These are phyloP conservation scores for Acrodontium crateriforme DNA, from an alignment of 2,329 filamentous ascomycete species.

Conservation along the genomic window DNA sequence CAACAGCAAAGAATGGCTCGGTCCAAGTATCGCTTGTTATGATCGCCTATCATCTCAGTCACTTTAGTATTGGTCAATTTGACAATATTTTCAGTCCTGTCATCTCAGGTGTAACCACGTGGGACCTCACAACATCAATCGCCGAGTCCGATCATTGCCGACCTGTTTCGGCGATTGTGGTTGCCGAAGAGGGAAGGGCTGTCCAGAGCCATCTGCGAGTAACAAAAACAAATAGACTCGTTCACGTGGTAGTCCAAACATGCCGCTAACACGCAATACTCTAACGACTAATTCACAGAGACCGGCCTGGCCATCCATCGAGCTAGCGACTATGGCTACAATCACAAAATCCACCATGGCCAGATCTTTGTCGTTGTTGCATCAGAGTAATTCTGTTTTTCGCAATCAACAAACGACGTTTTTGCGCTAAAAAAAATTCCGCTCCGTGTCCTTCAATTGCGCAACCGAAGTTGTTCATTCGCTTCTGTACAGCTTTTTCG, in stretches of 20 bases:
- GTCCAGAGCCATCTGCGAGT: constrained; percentile 7
- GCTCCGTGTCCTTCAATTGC: constrained; percentile 40
- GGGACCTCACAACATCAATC: constrained; percentile 32
- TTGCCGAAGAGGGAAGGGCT: constrained; percentile 10
- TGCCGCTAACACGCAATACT: constrained; percentile 24
- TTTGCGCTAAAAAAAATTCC: constrained; percentile 34
- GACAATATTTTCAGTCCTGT: constrained; percentile 26
- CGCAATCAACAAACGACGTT: too few relatives aligned
- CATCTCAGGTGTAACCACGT: constrained; percentile 29
- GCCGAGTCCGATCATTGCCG: constrained; percentile 23
- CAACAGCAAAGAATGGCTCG: constrained; percentile 5
- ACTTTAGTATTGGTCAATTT: constrained; percentile 18
- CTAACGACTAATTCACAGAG: constrained; percentile 29
- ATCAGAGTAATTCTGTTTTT: too few relatives aligned
- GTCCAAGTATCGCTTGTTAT: constrained; percentile 1
- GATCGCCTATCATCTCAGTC: constrained; percentile 10
- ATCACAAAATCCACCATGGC: constrained; percentile 11
- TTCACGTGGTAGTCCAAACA: constrained; percentile 31
- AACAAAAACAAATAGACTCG: constrained; percentile 11
- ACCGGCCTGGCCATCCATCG: constrained; percentile 43
- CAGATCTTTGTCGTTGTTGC: constrained; percentile 20
- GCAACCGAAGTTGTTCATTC: constrained; percentile 33
- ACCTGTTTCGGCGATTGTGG: constrained; percentile 23
- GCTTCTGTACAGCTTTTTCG: constrained; percentile 33
- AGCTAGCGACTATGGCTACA: constrained; percentile 28